Evolutionary conservation across 2,329 filamentous ascomycete genomes (phyloP).

Genomic region (Rugonectria rugulosa): DNA sequence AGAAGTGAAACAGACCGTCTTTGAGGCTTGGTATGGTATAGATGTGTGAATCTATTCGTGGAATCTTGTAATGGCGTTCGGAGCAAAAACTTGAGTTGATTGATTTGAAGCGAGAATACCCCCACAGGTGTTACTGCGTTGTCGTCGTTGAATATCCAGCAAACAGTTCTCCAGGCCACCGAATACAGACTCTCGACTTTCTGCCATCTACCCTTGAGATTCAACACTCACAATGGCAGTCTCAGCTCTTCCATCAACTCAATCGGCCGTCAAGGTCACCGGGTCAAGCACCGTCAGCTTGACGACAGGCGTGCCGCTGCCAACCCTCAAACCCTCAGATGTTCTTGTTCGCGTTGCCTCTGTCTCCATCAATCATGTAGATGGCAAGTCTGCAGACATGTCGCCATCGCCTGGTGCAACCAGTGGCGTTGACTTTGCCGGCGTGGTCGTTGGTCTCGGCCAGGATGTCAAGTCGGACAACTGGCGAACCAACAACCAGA

Average conservation of each 20-base stretch:
- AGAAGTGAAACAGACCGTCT: too few species aligned
- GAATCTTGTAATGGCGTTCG: too few species aligned
- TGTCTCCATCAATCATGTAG: slow-evolving; percentile 29
- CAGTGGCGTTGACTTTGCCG: slow-evolving; percentile 29
- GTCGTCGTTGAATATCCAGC: too few species aligned
- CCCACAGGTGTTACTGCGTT: too few species aligned
- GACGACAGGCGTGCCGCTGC: slow-evolving; percentile 1
- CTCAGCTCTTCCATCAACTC: slow-evolving; percentile 8
- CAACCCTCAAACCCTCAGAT: slow-evolving; percentile 8
- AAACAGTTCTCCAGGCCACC: too few species aligned
- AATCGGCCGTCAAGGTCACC: slow-evolving; percentile 17
- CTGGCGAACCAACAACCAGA: slow-evolving; percentile 17
- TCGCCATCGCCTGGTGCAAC: slow-evolving; percentile 27
- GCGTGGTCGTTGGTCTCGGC: slow-evolving; percentile 21
- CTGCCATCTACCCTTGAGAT: too few species aligned
- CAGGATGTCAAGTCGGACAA: slow-evolving; percentile 16
- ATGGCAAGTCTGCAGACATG: slow-evolving; percentile 31
- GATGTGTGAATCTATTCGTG: not conserved
- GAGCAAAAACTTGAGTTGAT: too few species aligned
- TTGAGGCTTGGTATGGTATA: not conserved
- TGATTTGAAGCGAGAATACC: too few species aligned
- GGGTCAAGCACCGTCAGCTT: slow-evolving; percentile 7
- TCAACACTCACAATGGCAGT: slow-evolving; percentile 7
- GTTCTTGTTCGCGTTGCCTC: slow-evolving; percentile 21
- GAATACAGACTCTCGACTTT: too few species aligned